Conservation (phyloP, 1,284 basidiomycete genomes). For the Microbotryum violaceum region DNA sequence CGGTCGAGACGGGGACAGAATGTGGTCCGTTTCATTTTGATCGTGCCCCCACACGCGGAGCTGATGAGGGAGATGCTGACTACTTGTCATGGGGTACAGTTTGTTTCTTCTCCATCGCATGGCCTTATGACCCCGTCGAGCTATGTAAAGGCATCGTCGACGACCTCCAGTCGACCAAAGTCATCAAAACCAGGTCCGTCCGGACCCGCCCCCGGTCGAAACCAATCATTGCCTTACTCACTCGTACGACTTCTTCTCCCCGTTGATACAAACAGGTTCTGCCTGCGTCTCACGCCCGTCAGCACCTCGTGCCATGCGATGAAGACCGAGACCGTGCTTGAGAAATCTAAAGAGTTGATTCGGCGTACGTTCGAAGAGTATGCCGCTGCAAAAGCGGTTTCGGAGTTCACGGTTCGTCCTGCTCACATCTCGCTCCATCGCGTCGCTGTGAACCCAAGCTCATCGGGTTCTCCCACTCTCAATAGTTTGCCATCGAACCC, state of each 20-base stretch:
- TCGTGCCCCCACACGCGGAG: too few species aligned
- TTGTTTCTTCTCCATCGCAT: constrained; percentile 23
- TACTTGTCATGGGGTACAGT: not conserved
- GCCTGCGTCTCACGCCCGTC: not conserved
- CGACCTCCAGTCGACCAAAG: constrained; percentile 18
- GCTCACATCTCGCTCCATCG: constrained; percentile 14
- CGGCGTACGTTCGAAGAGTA: not conserved
- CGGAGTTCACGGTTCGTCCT: too few species aligned
- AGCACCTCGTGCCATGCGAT: not conserved
- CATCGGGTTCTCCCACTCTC: constrained; percentile 4
- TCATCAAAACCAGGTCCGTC: constrained; percentile 19
- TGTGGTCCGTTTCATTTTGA: constrained; percentile 13
- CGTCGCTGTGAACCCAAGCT: constrained; percentile 7
- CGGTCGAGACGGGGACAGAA: constrained; percentile 26
- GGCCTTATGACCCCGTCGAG: constrained; percentile 31
- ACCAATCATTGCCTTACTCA: not conserved
- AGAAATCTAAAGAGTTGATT: not conserved
- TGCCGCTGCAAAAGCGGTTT: not conserved
- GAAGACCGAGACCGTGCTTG: not conserved
- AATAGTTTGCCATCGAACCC: constrained; percentile 17
- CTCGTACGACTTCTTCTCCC: not conserved
- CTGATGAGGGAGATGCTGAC: not conserved
- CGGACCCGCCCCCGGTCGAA: not conserved
- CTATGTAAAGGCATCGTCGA: constrained; percentile 21
- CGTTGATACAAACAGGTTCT: not conserved